phyloP scores from a whole-genome alignment of 164 flowering plant genomes.

The Echeveria elegans region DNA sequence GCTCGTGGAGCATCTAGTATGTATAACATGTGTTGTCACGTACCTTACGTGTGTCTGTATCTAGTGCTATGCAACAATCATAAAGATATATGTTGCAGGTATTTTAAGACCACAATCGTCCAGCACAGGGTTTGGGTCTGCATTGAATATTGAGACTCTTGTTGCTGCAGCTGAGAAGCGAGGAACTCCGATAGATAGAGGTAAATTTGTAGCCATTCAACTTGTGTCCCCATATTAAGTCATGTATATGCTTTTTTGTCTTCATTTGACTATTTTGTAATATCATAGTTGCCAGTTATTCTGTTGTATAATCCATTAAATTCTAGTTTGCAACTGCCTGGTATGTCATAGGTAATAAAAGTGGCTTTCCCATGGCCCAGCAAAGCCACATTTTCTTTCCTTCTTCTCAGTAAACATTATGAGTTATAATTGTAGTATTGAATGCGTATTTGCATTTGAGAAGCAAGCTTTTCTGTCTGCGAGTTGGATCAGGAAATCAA shows the following conservation, averaged over 20 bases:
- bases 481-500: neutral
- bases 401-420: neutral
- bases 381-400: neutral
- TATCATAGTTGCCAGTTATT: neutral
- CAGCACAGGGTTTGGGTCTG: slow-evolving; percentile 86
- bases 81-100: slow-evolving; percentile 16
- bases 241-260: neutral
- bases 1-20: slow-evolving; percentile 43
- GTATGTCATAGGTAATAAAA: neutral
- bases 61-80: neutral
- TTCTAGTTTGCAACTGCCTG: neutral
- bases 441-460: neutral
- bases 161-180: slow-evolving; percentile 95
- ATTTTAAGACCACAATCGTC: slow-evolving; percentile 23
- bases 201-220: slow-evolving; percentile 24
- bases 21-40: neutral
- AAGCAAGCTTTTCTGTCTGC: neutral
- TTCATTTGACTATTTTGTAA: neutral
- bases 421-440: too few species aligned
- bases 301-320: too few species aligned
- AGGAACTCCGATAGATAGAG: slow-evolving; percentile 81
- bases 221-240: neutral
- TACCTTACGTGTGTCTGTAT: neutral
- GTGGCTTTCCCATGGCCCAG: neutral
- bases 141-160: slow-evolving; percentile 89